Conservation (phyloP, 148 eudicot genomes). For the Vaccinium vitisidaea region DNA sequence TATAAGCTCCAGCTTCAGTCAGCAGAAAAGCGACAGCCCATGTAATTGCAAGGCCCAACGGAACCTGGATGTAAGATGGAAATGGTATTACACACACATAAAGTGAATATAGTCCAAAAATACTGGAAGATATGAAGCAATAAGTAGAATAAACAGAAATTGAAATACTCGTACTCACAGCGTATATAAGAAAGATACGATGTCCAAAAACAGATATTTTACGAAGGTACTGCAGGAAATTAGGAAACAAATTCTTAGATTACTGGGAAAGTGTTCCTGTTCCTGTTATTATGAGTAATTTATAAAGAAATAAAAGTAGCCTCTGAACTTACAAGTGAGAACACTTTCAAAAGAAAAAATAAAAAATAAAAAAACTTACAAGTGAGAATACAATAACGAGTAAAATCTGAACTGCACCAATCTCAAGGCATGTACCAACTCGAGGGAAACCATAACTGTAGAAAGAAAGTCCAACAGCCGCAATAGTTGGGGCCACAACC, state of each 20-base stretch:
- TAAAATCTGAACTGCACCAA: constrained; percentile 85
- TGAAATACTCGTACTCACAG: constrained; percentile 54
- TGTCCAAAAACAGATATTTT: constrained; percentile 89
- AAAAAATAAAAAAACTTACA: constrained; percentile 43
- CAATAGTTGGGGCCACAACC: constrained; percentile 95
- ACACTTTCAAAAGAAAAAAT: constrained; percentile 21
- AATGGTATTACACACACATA: constrained; percentile 5
- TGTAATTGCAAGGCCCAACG: constrained; percentile 84
- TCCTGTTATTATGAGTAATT: not conserved
- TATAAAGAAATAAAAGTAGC: constrained; percentile 13
- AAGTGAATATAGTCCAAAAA: not conserved
- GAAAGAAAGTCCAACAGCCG: constrained; percentile 97
- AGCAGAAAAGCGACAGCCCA: constrained; percentile 84
- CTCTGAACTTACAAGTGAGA: constrained; percentile 81
- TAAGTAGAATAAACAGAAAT: constrained; percentile 7
- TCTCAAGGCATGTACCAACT: constrained; percentile 92
- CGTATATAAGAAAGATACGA: constrained; percentile 91
- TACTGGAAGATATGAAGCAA: not conserved
- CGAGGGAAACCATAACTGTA: constrained; percentile 94
- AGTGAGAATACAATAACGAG: constrained; percentile 85
- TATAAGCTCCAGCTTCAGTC: constrained; percentile 89
- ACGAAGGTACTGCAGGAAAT: constrained; percentile 82
- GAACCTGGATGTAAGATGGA: constrained; percentile 53
- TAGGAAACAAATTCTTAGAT: not conserved
- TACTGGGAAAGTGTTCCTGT: not conserved